Evolutionary conservation across 192 early-diverging fungal species (phyloP), one percentile per base, ranked within the genome.

Genomic region (Martensiomyces pterosporus): DNA sequence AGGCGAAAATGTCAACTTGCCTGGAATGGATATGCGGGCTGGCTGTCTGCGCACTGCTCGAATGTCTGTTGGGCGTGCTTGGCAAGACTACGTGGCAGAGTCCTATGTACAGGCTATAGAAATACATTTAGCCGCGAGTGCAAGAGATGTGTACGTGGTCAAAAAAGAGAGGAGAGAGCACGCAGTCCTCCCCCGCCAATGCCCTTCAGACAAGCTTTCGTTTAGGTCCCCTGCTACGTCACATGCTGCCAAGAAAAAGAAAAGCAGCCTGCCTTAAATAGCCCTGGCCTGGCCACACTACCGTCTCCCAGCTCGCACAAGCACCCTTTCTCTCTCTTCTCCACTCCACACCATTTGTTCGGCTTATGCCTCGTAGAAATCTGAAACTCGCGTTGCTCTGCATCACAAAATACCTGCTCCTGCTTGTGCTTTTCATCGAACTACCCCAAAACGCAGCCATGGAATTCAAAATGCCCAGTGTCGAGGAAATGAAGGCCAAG

Each of bases 401-500:
- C 29, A 5, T 32, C 12, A 8, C 12, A 12, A 32, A 32, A 8
- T 32, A 8, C 29, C 12, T 12, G 29, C 29, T 32, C 29, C 12
- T 32, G 29, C 6, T 12, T 8, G 12, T 32, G 5, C 29, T 32
- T 12, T 5, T 32, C 5, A 8, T 32, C 29, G 29, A 5, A 32
- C 5, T 32, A 12, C 12, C 29, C 29, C 29, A 32, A 32, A 32
- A 32, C 29, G 12, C 29, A 12, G 6, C 29, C 6, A 24, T 38
- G n/a, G 18, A 16, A 3, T 62, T 55, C 9, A 13, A 23, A 5
- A 50, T 66, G 39, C 64, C 64, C 10, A 46, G 45, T 14, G 25
- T 13, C 14, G 56, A 66, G 36, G 64, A 66, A 49, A 22, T 32
- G 37, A 18, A 54, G 29, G 56, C 52, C 9, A 52, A 49, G 46